Conservation (phyloP, 2,329 filamentous ascomycete species). For the Aspergillus sergii region DNA sequence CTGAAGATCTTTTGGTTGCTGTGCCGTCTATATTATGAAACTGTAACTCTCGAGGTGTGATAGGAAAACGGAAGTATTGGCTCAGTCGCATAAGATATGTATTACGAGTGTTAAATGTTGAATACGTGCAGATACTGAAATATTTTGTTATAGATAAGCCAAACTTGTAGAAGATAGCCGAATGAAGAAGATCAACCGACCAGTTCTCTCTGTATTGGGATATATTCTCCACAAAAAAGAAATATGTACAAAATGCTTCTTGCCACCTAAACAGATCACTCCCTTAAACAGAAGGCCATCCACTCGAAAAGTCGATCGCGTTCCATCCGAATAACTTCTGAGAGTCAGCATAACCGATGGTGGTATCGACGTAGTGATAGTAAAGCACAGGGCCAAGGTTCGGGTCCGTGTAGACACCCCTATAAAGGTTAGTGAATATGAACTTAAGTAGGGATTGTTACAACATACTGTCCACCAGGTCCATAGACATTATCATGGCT, state of each 20-base stretch:
- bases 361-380: slow-evolving; percentile 64
- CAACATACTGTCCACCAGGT: slow-evolving; percentile 65
- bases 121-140: neutral
- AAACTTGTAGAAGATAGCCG: too few relatives aligned
- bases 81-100: neutral
- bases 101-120: neutral
- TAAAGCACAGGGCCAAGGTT: slow-evolving; percentile 59
- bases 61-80: neutral
- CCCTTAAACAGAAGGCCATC: slow-evolving; percentile 47
- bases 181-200: too few relatives aligned
- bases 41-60: neutral
- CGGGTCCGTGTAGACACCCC: slow-evolving; percentile 36
- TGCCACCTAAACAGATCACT: neutral
- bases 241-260: neutral
- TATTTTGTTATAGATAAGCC: too few relatives aligned
- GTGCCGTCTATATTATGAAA: too few relatives aligned
- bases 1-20: too few relatives aligned
- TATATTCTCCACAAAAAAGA: neutral
- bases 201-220: neutral
- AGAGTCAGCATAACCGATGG: slow-evolving; percentile 54
- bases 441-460: neutral
- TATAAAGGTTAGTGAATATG: slow-evolving; percentile 16
- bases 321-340: slow-evolving; percentile 54
- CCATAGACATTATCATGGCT: slow-evolving; percentile 61
- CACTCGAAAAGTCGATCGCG: slow-evolving; percentile 43